Base-by-base conservation (phyloP, 208 protist species). In the Trypanosoma grayi region DNA sequence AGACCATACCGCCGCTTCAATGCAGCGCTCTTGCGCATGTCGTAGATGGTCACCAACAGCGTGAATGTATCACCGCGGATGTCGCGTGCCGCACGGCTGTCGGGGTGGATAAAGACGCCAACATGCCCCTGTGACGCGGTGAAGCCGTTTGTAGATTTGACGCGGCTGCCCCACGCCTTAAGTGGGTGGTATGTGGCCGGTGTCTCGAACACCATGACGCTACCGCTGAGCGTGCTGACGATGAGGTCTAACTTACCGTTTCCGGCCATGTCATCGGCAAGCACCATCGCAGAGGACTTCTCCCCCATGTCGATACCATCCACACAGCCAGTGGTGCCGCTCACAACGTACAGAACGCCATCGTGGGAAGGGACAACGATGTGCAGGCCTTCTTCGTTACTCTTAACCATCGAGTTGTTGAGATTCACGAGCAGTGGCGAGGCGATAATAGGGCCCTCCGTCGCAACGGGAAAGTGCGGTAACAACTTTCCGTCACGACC, bases 291-390 rank as follows among this genome's bases (percentile, higher is more conserved):
- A 20, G 85, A 94, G 27, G 85, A 85, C 52, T 84, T 83, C 55
- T 98, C 93, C 61, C 93, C 92, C 40, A 97, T 77, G 55, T 98
- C 95, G 45, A 97, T 83, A 25, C 51, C 75, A 55, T 97, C 77
- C 27, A 94, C 69, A 77, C 95, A 98, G n/a, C 75, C 73, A 1
- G 66, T 68, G 14, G 56, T 70, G 5, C 79, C 87, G 27, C 85
- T 73, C 13, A 97, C 80, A 18, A 95, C 68, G 63, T 97, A 97
- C 41, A 98, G 28, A 28, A 85, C 70, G 20, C 95, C 95, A 73
- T 97, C 92, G 54, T 85, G 77, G 25, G 87, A 83, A 34, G 90
- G 87, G 24, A 93, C 73, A 1, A 97, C 71, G 40, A 98, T 51
- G 59, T 92, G 79, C 14, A 96, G 60, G 6, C 85, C 77, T 14